Conservation (phyloP, 1,284 basidiomycete species). For the Malassezia arunalokei region DNA sequence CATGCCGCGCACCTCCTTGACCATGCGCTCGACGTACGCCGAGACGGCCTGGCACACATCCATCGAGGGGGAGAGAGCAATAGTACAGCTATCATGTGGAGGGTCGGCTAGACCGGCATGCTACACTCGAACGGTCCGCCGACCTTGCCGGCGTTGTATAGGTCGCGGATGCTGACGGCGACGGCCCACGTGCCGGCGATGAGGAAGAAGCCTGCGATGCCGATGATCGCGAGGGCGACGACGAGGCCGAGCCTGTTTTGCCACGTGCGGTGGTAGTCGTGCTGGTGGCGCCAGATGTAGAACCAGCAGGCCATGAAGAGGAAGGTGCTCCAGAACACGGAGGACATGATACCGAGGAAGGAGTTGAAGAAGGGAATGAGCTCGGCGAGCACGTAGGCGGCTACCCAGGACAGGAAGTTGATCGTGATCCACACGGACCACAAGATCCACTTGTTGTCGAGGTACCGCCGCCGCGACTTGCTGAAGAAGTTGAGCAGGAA, state of each 20-base stretch:
- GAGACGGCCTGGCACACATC: constrained; percentile 90
- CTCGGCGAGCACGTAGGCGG: constrained; percentile 30
- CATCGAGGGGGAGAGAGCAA: constrained; percentile 52
- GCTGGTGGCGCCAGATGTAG: constrained; percentile 33
- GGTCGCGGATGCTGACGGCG: constrained; percentile 42
- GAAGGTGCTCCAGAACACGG: constrained; percentile 34
- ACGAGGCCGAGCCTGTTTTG: constrained; percentile 18
- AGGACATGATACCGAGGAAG: constrained; percentile 27
- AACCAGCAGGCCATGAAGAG: constrained; percentile 22
- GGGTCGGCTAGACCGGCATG: neutral
- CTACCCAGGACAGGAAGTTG: constrained; percentile 30
- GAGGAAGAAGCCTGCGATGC: constrained; percentile 41
- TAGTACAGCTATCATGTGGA: neutral
- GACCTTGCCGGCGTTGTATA: constrained; percentile 38
- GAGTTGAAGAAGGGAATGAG: constrained; percentile 31
- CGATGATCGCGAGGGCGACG: constrained; percentile 34
- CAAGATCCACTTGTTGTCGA: neutral
- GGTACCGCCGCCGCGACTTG: constrained; percentile 6
- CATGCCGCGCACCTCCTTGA: constrained; percentile 71
- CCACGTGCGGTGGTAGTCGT: constrained; percentile 18
- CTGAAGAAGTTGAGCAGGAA: constrained; percentile 28
- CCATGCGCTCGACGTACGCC: constrained; percentile 81
- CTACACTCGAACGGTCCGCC: constrained; percentile 46
- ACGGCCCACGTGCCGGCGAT: constrained; percentile 46
- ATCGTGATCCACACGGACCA: constrained; percentile 30